Evolutionary conservation across 1,284 basidiomycete species (phyloP), one percentile per base, ranked within the genome.

Genomic region (Leccinum fuscescens): DNA sequence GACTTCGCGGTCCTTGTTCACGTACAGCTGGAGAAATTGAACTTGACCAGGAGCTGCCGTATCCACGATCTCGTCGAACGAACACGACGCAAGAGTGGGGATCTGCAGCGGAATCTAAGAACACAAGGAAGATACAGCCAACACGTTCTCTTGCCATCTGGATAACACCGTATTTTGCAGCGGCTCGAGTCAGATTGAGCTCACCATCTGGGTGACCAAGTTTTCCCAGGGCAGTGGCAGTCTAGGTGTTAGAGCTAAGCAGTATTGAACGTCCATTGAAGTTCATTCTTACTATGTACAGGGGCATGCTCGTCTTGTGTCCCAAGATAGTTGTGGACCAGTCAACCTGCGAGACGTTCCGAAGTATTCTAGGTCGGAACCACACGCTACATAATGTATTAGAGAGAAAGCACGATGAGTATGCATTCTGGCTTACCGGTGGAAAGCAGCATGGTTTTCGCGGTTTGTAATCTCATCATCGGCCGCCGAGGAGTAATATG

Each of bases 171-270:
- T 91, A 81, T 68, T 88, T 88, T 62, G 85, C 92, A 0, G 93
- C 94, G 0, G 93, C 94, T 62, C 88, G 80, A 0, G 95, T 98
- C 50, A 98, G 73, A 69, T 88, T 90, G 11, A 96, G 79, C 76
- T 97, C 95, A 17, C 95, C 95, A 60, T 96, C 92, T 1, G 94
- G 93, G 70, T 97, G 95, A 5, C 93, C 96, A 2, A 98, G 87
- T 78, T 96, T 97, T 33, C 95, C 95, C 1, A 90, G 77, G 1
- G 91, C 91, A 11, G 91, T 92, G 24, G 89, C 89, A 44, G 85
- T 85, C 87, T 89, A 44, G 1, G 14, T 9, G 20, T 53, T 20
- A 54, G 4, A 53, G 20, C 46, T 73, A 9, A 72, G 37, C 35
- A 11, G 53, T 6, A 50, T 20, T 8, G 39, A 31, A 7, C 9